These are phyloP conservation scores for Penstemon newberryi DNA, from an alignment of 257 asterid genomes.

Conservation along the genomic window DNA sequence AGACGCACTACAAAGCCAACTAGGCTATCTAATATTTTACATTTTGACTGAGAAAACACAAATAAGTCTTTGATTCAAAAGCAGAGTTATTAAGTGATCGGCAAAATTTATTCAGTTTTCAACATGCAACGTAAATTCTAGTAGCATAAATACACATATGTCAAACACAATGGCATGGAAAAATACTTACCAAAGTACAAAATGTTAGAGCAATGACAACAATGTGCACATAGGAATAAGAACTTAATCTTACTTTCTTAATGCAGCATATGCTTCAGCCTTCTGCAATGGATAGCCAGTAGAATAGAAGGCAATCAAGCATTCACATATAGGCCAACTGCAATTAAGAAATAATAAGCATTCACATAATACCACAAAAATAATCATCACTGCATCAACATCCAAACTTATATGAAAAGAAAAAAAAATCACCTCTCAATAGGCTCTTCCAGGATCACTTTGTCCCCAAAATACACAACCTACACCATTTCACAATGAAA, in stretches of 20 bases:
- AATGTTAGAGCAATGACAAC: too few species aligned
- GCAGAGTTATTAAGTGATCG: neutral
- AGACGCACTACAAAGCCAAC: neutral
- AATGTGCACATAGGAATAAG: neutral
- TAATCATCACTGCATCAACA: neutral
- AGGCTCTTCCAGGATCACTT: slow-evolving; percentile 81
- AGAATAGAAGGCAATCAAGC: slow-evolving; percentile 92
- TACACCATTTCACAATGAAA: slow-evolving; percentile 35
- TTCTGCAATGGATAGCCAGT: slow-evolving; percentile 80
- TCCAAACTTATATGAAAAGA: neutral
- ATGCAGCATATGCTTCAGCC: slow-evolving; percentile 88
- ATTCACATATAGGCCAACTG: slow-evolving; percentile 97
- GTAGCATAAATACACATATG: too few species aligned
- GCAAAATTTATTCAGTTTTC: neutral
- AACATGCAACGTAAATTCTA: neutral
- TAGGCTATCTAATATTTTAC: slow-evolving; percentile 2
- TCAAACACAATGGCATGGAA: too few species aligned
- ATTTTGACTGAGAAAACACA: neutral
- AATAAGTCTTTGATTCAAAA: neutral
- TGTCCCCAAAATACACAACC: slow-evolving; percentile 91
- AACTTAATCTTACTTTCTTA: slow-evolving; percentile 66
- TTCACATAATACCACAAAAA: neutral
- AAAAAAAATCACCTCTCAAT: slow-evolving; percentile 62
- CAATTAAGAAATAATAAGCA: slow-evolving; percentile 22
- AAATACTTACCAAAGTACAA: too few species aligned